Evolutionary conservation across 331 rosid species (phyloP), one percentile per base, ranked within the genome.

Genomic region (Rhamnella rubrinervis): DNA sequence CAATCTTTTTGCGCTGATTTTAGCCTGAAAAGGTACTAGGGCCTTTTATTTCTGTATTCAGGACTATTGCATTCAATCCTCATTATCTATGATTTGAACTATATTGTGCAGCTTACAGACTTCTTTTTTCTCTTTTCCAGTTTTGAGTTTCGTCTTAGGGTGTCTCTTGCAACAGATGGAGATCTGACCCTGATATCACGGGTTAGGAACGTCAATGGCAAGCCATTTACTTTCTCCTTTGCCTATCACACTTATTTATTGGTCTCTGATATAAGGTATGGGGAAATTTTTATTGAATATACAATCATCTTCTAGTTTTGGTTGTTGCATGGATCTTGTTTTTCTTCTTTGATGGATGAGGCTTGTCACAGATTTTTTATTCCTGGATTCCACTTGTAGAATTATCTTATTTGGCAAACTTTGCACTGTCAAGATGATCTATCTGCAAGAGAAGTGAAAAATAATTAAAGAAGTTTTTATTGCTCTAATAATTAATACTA

Each of bases 191-290:
- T 93, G 84, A 85, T 81, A 81, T 93, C 97, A 1, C 83, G 96
- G 65, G 68, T 91, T 66, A 78, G 95, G 83, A 93, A 93, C 67
- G 67, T 90, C 66, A 81, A 91, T 52, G 88, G 95, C 72, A 91
- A 88, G 81, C 92, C 93, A 8, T 88, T 93, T 71, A 83, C 84
- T 78, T 93, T 93, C 86, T 90, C 98, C n/a, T 93, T 93, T 31
- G 96, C 92, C 38, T 87, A 87, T 80, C 98, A 91, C 82, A 88
- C 98, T 5, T 85, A 91, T 73, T 73, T 93, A 18, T 39, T 78
- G 74, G 97, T 90, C 68, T 90, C 98, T 46, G 95, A 93, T 71
- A 90, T 90, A 70, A 88, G 95, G 98, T 90, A 86, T 44, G 75
- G 20, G 65, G 51, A 53, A 55, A 56, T 80, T 19, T 25, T 73